Base-by-base conservation (phyloP, 176 grass and related monocot genomes). In the Eragrostis nindensis region DNA sequence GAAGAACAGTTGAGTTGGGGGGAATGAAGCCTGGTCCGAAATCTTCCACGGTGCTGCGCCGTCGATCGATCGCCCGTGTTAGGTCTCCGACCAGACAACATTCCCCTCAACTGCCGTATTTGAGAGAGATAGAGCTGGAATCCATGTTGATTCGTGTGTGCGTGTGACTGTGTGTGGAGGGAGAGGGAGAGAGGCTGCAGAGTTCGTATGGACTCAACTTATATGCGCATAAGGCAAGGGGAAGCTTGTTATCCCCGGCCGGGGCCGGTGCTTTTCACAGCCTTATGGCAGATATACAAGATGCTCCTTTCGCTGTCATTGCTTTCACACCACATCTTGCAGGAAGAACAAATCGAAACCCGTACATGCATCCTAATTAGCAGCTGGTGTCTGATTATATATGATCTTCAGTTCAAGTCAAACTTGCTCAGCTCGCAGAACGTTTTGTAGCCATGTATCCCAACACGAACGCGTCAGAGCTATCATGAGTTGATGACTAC, bases 21-120 rank as follows among this genome's bases (percentile, higher is more conserved):
- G 95, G 95, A 98, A 98, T 98, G 95, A 95, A 95, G 95, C 92
- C 92, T 98, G 95, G 95, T 95, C 92, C 95, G 92, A 95, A 88
- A 92, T 81, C 90, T 41, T 86, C 74, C 88, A 56, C 82, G n/a
- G 12, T 53, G 43, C 19, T 17, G 38, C 39, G 41, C 32, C 66
- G 15, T 38, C n/a, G 53, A n/a, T n/a, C n/a, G n/a, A 62, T 70
- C 18, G 12, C 71, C 17, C 16, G 40, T 66, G 87, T 83, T 74
- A 77, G 94, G 88, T 86, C 85, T 98, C 95, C 84, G 82, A 92
- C 86, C 92, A 95, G 92, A 93, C 95, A 74, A 89, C 95, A 88
- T 85, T 89, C 95, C 95, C 95, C 95, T 92, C 90, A 98, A 98
- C 95, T 87, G 73, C 74, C 61, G 72, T 78, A 45, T 46, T 9